Percentiles rank a stretch among this genome's conserved stretches.
These are phyloP conservation scores for Yamagishiella unicocca DNA, from an alignment of 139 green algal genomes.

Conservation along the genomic window DNA sequence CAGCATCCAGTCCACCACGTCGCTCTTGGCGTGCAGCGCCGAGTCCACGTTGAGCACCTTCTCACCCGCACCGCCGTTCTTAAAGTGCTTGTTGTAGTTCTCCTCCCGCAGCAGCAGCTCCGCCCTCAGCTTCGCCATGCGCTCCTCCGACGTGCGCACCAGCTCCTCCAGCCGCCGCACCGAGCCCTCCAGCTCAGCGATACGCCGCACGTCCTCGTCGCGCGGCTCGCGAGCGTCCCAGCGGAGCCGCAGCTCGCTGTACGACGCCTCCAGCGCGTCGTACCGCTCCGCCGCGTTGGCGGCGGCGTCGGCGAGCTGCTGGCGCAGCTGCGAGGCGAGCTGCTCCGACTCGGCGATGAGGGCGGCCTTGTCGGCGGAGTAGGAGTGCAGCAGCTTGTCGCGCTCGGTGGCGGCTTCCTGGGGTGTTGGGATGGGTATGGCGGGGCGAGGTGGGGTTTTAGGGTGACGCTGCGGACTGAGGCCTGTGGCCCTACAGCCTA, in stretches of 20 bases:
- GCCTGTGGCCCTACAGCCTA: too few species aligned
- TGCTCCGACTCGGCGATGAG: conserved; percentile 22
- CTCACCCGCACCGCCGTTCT: conserved; percentile 72
- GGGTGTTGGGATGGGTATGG: too few species aligned
- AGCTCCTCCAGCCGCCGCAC: conserved; percentile 56
- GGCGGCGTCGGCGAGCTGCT: conserved; percentile 33
- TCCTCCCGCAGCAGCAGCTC: conserved; percentile 84
- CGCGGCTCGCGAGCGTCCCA: conserved; percentile 65
- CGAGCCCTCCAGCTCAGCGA: conserved; percentile 35
- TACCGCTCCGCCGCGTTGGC: conserved; percentile 46
- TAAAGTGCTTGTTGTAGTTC: conserved; percentile 86
- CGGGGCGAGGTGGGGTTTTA: too few species aligned
- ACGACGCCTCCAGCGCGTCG: conserved; percentile 26
- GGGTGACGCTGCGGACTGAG: too few species aligned
- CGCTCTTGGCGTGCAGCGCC: conserved; percentile 66
- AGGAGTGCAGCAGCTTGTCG: conserved; percentile 14
- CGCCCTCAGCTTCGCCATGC: conserved; percentile 65
- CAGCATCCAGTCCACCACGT: conserved; percentile 78
- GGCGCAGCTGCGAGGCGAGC: conserved; percentile 44
- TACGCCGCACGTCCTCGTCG: conserved; percentile 63
- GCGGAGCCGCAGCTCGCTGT: conserved; percentile 35
- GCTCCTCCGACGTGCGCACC: conserved; percentile 64
- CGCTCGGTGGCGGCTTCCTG: conserved; percentile 35
- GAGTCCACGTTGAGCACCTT: conserved; percentile 58
- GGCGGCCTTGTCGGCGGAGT: conserved; percentile 40